Evolutionary conservation across 306 rosid genomes (phyloP), one percentile per base, ranked within the genome.

Genomic region (Lagenaria siceraria): DNA sequence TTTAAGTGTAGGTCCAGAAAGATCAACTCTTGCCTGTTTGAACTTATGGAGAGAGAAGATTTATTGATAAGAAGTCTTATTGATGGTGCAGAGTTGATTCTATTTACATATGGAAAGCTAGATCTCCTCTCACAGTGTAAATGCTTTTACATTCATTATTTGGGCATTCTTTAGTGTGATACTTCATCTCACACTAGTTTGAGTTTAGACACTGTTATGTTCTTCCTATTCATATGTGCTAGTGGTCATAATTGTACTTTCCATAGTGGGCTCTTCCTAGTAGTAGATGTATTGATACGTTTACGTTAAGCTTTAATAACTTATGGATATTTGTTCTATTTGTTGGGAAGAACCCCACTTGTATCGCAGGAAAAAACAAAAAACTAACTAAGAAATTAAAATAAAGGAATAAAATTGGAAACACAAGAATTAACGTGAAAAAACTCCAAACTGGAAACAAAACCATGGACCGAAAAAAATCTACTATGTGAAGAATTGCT

Each of bases 101-200:
- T 94, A 68, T 90, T 91, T 65, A 86, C 96, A 18, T 82, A 91
- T 35, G 80, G 78, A 76, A 86, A 81, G 81, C 89, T 94, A 71
- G 78, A 77, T 40, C 74, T 33, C 70, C 83, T 80, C 54, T 78
- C 88, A 4, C 85, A 76, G 82, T 80, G 97, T 92, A 77, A 54
- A 87, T 77, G 63, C 52, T 82, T 51, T 33, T 27, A 55, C 78
- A 82, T 71, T 78, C 78, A 36, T 51, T 77, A 56, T 51, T 63
- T 8, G 18, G 19, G 11, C 69, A 79, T 75, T 69, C 48, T 38
- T 62, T 46, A 27, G 63, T 75, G 10, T 46, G 46, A 21, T 81
- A 75, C 58, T 36, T 4, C 5, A 21, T 64, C 42, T 64, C 52
- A 64, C 48, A 3, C 36, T 36, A 15, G 72, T 64, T 64, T 72